phyloP scores from a whole-genome alignment of 2,329 filamentous ascomycete genomes.

The Fonsecaea erecta region DNA sequence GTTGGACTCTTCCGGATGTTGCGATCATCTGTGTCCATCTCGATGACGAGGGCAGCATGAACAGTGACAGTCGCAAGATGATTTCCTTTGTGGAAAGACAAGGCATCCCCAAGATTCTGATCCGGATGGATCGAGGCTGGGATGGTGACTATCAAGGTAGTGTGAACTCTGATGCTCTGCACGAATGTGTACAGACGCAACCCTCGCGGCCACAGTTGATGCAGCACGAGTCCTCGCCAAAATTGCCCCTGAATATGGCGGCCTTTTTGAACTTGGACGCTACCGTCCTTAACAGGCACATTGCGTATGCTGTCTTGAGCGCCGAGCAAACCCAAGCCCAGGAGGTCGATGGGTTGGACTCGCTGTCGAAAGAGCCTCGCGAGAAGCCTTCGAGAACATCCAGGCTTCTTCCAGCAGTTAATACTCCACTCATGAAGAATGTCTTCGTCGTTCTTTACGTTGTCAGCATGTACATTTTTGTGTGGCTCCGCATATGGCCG shows the following conservation, averaged over 20 bases:
- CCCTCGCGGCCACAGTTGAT: neutral
- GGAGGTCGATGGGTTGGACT: neutral
- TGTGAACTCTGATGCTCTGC: constrained; percentile 43
- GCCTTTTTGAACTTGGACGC: constrained; percentile 55
- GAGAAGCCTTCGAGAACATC: neutral
- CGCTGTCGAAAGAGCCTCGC: neutral
- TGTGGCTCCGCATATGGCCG: constrained; percentile 21
- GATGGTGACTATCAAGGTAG: constrained; percentile 29
- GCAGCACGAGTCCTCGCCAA: constrained; percentile 29
- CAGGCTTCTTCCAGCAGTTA: neutral
- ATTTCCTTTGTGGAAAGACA: constrained; percentile 51
- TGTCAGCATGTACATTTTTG: constrained; percentile 20
- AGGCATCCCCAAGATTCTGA: constrained; percentile 50
- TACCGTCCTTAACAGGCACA: constrained; percentile 52
- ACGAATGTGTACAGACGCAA: constrained; percentile 49
- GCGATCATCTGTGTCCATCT: constrained; percentile 51
- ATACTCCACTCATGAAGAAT: constrained; percentile 13
- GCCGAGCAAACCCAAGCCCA: neutral
- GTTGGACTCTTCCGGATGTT: constrained; percentile 53
- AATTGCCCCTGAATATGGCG: constrained; percentile 53
- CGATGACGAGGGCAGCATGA: constrained; percentile 36
- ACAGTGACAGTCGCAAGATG: constrained; percentile 33
- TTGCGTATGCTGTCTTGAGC: constrained; percentile 46
- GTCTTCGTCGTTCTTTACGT: constrained; percentile 20
- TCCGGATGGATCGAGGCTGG: constrained; percentile 52